Base-by-base conservation (phyloP, 768 basidiomycete genomes). In the Hericium rajendrae region DNA sequence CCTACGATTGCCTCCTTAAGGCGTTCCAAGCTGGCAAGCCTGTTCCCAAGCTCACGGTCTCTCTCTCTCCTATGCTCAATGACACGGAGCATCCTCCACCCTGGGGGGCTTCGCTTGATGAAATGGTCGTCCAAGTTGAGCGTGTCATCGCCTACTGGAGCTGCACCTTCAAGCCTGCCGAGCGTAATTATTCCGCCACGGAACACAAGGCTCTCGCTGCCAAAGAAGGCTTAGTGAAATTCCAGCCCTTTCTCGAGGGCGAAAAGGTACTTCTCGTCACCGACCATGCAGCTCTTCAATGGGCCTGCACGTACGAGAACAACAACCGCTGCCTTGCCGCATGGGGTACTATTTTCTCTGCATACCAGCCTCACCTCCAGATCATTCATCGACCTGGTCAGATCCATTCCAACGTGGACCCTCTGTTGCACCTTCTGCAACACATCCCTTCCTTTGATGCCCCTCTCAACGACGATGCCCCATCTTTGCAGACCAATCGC, bases 181-280 rank as follows among this genome's bases (percentile, higher is more conserved):
- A n/a, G n/a, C n/a, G n/a, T n/a, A n/a, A n/a, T n/a, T n/a, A n/a
- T n/a, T n/a, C n/a, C n/a, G n/a, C n/a, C n/a, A n/a, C n/a, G n/a
- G n/a, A n/a, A n/a, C n/a, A n/a, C n/a, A n/a, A n/a, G n/a, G n/a
- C n/a, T n/a, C n/a, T n/a, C n/a, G n/a, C n/a, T n/a, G n/a, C n/a
- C n/a, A n/a, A n/a, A n/a, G n/a, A n/a, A n/a, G n/a, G n/a, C n/a
- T n/a, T n/a, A n/a, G n/a, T n/a, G n/a, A n/a, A n/a, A n/a, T n/a
- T n/a, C n/a, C n/a, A n/a, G n/a, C n/a, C n/a, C n/a, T 65, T 66
- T 58, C 63, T 75, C 2, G 70, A 76, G 64, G 74, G 73, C 2
- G 69, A 70, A 61, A 48, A 61, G 2, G 61, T 73, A 10, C 20
- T 67, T 2, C 22, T 59, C 2, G 56, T 68, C 15, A 68, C 67